Evolutionary conservation across 148 eudicot species (phyloP).

Genomic region (Silene latifolia): DNA sequence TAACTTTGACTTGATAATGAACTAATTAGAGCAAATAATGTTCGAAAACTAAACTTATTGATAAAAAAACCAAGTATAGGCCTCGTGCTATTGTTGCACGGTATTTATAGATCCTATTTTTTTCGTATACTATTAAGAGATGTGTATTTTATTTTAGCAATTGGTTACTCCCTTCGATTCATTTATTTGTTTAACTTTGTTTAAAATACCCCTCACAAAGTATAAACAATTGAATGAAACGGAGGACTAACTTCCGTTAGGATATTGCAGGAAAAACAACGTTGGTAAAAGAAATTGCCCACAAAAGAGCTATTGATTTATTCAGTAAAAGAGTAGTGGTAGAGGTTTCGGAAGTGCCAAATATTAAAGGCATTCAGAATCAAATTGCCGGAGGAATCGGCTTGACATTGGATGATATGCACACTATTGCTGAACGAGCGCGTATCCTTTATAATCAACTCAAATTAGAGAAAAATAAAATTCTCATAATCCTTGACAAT

Average conservation of each 20-base stretch:
- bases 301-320: background rate
- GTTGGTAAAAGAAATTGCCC: slow-evolving; percentile 9
- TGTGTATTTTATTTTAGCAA: too few species aligned
- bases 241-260: too few species aligned
- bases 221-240: background rate
- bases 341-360: slow-evolving; percentile 17
- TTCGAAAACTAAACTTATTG: too few species aligned
- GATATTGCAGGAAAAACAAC: slow-evolving; percentile 21
- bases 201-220: too few species aligned
- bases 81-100: too few species aligned
- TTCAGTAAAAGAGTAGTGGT: background rate
- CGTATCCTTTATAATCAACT: background rate
- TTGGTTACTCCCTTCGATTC: too few species aligned
- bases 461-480: background rate
- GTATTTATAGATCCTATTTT: too few species aligned
- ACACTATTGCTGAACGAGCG: background rate
- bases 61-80: too few species aligned
- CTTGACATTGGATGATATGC: background rate
- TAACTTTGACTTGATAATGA: too few species aligned
- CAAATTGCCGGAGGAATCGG: slow-evolving; percentile 6
- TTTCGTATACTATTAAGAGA: too few species aligned
- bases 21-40: too few species aligned
- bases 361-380: slow-evolving; percentile 14
- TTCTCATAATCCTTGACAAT: background rate
- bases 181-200: too few species aligned